Conservation (phyloP, 352 stramenopile genomes). For the Globisporangium nagaii region DNA sequence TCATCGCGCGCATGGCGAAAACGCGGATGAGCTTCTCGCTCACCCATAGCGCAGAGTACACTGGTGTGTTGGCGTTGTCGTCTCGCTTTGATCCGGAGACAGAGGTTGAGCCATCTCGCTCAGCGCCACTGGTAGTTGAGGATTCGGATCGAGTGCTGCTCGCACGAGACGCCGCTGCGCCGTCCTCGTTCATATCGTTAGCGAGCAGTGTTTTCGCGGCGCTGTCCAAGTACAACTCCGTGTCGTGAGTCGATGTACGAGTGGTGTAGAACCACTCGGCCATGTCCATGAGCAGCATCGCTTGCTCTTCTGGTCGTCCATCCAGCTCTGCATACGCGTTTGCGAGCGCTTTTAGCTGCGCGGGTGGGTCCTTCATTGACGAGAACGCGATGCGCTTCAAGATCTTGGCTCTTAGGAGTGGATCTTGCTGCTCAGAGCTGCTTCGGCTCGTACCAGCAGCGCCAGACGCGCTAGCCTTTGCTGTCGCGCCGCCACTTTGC, state of each 20-base stretch:
- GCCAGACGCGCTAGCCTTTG: neutral
- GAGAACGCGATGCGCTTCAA: constrained; percentile 60
- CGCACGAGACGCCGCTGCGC: neutral
- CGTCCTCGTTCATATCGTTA: constrained; percentile 21
- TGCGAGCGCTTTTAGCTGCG: constrained; percentile 51
- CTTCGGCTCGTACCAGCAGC: constrained; percentile 17
- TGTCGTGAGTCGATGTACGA: constrained; percentile 49
- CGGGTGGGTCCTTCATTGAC: constrained; percentile 45
- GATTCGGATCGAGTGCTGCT: neutral
- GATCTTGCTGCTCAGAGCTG: constrained; percentile 32
- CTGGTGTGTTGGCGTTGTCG: neutral
- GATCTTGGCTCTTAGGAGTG: constrained; percentile 55
- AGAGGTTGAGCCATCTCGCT: neutral
- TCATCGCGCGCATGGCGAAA: constrained; percentile 40
- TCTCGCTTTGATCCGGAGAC: constrained; percentile 1
- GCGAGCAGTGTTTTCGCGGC: constrained; percentile 37
- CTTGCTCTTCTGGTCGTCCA: constrained; percentile 52
- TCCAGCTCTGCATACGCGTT: constrained; percentile 57
- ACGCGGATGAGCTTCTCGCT: constrained; percentile 52
- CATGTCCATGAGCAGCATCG: constrained; percentile 69
- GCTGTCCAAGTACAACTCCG: constrained; percentile 46
- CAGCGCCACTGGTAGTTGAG: neutral
- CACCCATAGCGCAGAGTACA: constrained; percentile 42
- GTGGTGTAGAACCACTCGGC: constrained; percentile 84
- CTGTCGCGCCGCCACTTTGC: constrained; percentile 5